Conservation (phyloP, 106 monocot genomes). For the Acorus calamus region DNA sequence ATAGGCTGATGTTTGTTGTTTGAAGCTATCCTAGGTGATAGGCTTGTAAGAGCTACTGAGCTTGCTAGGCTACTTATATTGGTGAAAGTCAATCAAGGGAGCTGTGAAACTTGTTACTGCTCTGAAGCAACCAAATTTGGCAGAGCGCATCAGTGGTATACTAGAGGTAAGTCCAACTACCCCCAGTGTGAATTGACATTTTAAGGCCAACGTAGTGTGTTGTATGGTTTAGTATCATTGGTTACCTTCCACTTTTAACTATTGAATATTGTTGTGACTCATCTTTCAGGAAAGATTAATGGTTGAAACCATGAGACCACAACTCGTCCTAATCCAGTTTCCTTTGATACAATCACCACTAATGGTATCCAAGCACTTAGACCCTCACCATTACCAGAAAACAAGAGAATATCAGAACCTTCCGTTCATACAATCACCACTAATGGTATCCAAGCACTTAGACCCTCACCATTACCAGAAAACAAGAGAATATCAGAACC, state of each 20-base stretch:
- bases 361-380: not conserved
- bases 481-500: slow-evolving; percentile 6
- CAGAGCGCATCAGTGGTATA: slow-evolving; percentile 65
- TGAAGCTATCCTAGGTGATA: slow-evolving; percentile 54
- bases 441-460: not conserved
- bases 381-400: not conserved
- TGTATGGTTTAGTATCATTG: too few species aligned
- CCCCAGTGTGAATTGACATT: not conserved
- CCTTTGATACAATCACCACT: not conserved
- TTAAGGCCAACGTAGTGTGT: too few species aligned
- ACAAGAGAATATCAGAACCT: slow-evolving; percentile 3
- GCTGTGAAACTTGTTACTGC: slow-evolving; percentile 81
- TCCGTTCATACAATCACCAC: not conserved
- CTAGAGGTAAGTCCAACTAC: slow-evolving; percentile 44
- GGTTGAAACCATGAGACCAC: slow-evolving; percentile 7
- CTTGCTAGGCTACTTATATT: slow-evolving; percentile 63
- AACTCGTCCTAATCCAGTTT: not conserved
- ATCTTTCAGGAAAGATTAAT: slow-evolving; percentile 54
- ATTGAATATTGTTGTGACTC: too few species aligned
- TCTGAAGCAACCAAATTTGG: slow-evolving; percentile 71
- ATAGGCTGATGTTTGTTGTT: not conserved
- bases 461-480: not conserved
- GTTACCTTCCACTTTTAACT: too few species aligned
- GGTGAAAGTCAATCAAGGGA: slow-evolving; percentile 77
- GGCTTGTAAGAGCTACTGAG: slow-evolving; percentile 84